A percentile compares a stretch with the other conserved stretches of the same genome.
These are phyloP conservation scores for Suillus paluster DNA, from an alignment of 768 basidiomycete species.

Conservation along the genomic window DNA sequence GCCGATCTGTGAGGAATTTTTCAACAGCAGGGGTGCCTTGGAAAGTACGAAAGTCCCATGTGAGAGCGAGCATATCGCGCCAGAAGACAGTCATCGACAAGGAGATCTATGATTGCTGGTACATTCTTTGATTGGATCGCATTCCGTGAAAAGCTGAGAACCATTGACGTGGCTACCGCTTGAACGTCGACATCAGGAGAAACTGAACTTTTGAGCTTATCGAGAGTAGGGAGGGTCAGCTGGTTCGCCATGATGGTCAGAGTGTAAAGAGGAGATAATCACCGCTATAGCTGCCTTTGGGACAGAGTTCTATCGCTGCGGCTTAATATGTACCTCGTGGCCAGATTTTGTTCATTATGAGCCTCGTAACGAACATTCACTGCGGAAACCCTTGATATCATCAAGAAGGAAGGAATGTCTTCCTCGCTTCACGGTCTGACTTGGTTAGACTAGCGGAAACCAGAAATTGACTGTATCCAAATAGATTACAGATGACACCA, in stretches of 20 bases:
- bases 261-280: background rate
- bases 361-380: background rate
- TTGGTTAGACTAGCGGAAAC: too few relatives aligned
- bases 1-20: conserved; percentile 51
- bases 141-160: conserved; percentile 42
- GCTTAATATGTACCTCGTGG: too few relatives aligned
- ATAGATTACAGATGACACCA: too few relatives aligned
- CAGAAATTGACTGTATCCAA: too few relatives aligned
- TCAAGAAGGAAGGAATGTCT: too few relatives aligned
- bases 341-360: too few relatives aligned
- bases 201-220: conserved; percentile 24
- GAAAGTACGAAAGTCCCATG: conserved; percentile 67
- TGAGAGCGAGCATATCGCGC: conserved; percentile 63
- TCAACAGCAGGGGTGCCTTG: conserved; percentile 44
- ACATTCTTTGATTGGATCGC: conserved; percentile 39
- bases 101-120: conserved; percentile 38
- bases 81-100: conserved; percentile 49
- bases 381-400: too few relatives aligned
- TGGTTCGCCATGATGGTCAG: background rate
- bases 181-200: conserved; percentile 40
- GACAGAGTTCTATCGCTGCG: background rate
- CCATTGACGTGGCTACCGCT: conserved; percentile 45
- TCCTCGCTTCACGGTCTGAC: too few relatives aligned
- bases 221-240: conserved; percentile 27
- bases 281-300: background rate